A percentile compares a stretch with the other conserved stretches of the same genome.
Conservation (phyloP, 208 protist genomes). For the Leishmania martiniquensis region DNA sequence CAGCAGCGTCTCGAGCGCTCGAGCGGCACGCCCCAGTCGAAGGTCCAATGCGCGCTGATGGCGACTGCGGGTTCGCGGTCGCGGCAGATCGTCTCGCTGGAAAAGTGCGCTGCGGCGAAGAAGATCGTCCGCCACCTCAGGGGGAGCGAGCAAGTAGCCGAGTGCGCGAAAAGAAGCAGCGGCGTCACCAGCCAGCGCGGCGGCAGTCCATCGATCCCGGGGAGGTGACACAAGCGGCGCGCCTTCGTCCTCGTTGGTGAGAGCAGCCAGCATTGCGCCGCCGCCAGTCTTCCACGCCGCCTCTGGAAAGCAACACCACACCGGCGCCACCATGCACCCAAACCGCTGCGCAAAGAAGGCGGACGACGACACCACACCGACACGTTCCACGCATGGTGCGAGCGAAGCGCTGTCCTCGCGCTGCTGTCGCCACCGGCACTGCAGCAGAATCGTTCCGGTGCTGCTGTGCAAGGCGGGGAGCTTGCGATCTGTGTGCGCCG, state of each 20-base stretch:
- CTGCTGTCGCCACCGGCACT: slow-evolving; percentile 4
- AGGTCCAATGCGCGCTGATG: slow-evolving; percentile 32
- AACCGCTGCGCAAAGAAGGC: slow-evolving; percentile 76
- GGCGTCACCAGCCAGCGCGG: neutral
- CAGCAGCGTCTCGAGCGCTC: slow-evolving; percentile 18
- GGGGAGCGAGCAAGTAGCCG: slow-evolving; percentile 23
- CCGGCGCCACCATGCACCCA: slow-evolving; percentile 52
- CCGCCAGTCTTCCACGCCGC: neutral
- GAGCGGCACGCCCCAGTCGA: slow-evolving; percentile 9
- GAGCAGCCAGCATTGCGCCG: neutral
- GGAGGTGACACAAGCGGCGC: no score
- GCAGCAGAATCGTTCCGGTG: slow-evolving; percentile 33
- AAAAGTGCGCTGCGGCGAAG: slow-evolving; percentile 18
- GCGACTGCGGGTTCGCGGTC: slow-evolving; percentile 21
- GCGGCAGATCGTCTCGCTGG: slow-evolving; percentile 5
- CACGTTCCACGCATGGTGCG: slow-evolving; percentile 17
- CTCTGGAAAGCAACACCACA: slow-evolving; percentile 52
- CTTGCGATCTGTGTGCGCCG: slow-evolving; percentile 13
- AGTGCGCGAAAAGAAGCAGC: neutral
- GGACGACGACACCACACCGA: slow-evolving; percentile 54
- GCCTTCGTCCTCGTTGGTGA: neutral
- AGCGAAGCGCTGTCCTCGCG: neutral
- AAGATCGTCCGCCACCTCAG: slow-evolving; percentile 16
- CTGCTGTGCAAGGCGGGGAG: slow-evolving; percentile 29
- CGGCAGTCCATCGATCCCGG: neutral